These are phyloP conservation scores for Cercospora sesami DNA, from an alignment of 2,329 filamentous ascomycete species.

Conservation along the genomic window DNA sequence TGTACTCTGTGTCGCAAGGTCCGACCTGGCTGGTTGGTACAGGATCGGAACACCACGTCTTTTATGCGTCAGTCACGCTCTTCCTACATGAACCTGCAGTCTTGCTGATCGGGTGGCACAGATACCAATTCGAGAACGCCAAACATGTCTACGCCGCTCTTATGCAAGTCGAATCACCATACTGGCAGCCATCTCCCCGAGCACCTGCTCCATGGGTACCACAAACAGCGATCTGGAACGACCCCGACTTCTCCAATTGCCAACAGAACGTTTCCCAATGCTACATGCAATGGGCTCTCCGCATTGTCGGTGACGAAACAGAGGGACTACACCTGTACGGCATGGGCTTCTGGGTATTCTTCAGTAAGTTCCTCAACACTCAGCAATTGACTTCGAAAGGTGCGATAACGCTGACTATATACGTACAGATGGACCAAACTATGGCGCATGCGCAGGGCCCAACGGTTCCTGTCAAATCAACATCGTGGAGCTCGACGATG, in stretches of 20 bases:
- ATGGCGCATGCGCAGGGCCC: slow-evolving; percentile 29
- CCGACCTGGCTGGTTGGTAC: slow-evolving; percentile 55
- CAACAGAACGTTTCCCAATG: slow-evolving; percentile 33
- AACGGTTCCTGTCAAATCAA: slow-evolving; percentile 44
- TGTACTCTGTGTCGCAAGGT: slow-evolving; percentile 45
- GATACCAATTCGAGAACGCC: slow-evolving; percentile 50
- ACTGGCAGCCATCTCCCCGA: slow-evolving; percentile 35
- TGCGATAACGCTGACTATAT: not conserved
- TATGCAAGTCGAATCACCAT: slow-evolving; percentile 57
- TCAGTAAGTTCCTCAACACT: slow-evolving; percentile 26
- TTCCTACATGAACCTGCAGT: not conserved
- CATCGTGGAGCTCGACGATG: slow-evolving; percentile 25
- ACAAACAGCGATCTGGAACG: slow-evolving; percentile 34
- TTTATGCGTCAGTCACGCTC: slow-evolving; percentile 45
- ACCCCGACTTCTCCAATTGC: slow-evolving; percentile 36
- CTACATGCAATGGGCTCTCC: slow-evolving; percentile 38
- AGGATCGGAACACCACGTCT: slow-evolving; percentile 53
- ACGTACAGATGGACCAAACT: slow-evolving; percentile 31
- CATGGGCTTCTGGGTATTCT: slow-evolving; percentile 45
- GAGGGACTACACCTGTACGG: slow-evolving; percentile 44
- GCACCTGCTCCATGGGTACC: slow-evolving; percentile 47
- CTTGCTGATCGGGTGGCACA: not conserved
- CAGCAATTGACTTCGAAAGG: not conserved
- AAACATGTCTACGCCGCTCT: slow-evolving; percentile 52
- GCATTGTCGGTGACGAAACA: slow-evolving; percentile 33